Conservation (phyloP, 2,329 filamentous ascomycete species). For the Microcyclosporella mali region DNA sequence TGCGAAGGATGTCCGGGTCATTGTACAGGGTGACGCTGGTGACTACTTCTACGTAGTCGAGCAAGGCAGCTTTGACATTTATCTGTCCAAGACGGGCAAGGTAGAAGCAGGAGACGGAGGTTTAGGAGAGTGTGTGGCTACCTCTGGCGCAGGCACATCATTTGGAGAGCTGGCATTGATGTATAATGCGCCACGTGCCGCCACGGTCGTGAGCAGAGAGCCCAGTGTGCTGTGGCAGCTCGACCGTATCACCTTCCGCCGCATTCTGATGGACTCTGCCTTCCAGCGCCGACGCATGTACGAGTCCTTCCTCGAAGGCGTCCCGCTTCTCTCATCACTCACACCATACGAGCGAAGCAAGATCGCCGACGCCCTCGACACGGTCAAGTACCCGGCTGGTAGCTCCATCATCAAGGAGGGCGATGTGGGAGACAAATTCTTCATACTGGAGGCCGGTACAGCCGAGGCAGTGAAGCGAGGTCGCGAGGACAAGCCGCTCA, state of each 20-base stretch:
- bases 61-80: slow-evolving; percentile 81
- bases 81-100: slow-evolving; percentile 72
- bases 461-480: slow-evolving; percentile 82
- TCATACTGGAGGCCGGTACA: slow-evolving; percentile 78
- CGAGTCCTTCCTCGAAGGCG: slow-evolving; percentile 91
- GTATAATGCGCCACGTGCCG: slow-evolving; percentile 96
- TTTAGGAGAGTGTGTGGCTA: slow-evolving; percentile 73
- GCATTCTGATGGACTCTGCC: slow-evolving; percentile 96
- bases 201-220: slow-evolving; percentile 82
- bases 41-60: slow-evolving; percentile 99
- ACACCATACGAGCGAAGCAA: slow-evolving; percentile 93
- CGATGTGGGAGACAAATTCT: slow-evolving; percentile 87
- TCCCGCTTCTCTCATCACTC: slow-evolving; percentile 73
- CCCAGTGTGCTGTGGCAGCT: slow-evolving; percentile 85
- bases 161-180: slow-evolving; percentile 96
- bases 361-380: slow-evolving; percentile 93
- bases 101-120: slow-evolving; percentile 76
- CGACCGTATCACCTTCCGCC: slow-evolving; percentile 91
- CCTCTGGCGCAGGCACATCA: slow-evolving; percentile 79
- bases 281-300: slow-evolving; percentile 96
- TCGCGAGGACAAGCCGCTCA: slow-evolving; percentile 60
- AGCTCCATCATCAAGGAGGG: slow-evolving; percentile 86
- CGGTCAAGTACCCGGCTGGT: slow-evolving; percentile 73
- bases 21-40: slow-evolving; percentile 88
- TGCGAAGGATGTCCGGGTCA: slow-evolving; percentile 83